phyloP scores from a whole-genome alignment of 352 stramenopile genomes.

The Hyaloperonospora arabidopsidis region DNA sequence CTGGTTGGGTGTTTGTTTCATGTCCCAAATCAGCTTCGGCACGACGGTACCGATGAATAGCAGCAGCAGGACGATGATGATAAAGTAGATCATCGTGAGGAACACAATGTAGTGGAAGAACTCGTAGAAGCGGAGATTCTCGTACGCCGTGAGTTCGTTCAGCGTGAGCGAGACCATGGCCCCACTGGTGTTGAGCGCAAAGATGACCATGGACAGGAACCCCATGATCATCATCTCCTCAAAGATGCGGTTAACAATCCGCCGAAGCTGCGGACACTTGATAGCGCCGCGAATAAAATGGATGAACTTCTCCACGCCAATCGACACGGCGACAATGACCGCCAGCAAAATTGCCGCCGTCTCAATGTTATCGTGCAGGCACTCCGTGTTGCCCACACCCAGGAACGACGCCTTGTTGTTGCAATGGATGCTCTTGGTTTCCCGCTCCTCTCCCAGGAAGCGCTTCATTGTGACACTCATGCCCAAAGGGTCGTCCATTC shows the following conservation, averaged over 20 bases:
- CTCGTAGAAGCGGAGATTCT: constrained; percentile 83
- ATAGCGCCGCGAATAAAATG: constrained; percentile 44
- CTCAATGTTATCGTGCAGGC: constrained; percentile 60
- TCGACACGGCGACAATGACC: constrained; percentile 69
- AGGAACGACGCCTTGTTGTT: constrained; percentile 58
- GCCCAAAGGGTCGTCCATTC: not conserved
- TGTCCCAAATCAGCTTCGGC: constrained; percentile 69
- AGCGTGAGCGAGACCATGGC: constrained; percentile 46
- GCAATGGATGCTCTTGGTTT: constrained; percentile 21
- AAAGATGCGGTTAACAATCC: constrained; percentile 82
- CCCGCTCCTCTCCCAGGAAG: too few species aligned
- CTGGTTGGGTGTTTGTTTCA: constrained; percentile 26
- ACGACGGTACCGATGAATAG: constrained; percentile 80
- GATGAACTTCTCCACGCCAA: constrained; percentile 54
- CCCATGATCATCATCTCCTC: constrained; percentile 86
- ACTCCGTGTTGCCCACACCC: constrained; percentile 74
- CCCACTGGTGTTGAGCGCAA: constrained; percentile 78
- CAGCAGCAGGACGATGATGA: constrained; percentile 75
- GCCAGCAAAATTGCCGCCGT: constrained; percentile 69
- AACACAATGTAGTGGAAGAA: constrained; percentile 89
- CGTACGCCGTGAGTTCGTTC: constrained; percentile 37
- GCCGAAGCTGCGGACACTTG: constrained; percentile 67
- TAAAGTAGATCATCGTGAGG: constrained; percentile 86
- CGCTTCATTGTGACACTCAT: constrained; percentile 2
- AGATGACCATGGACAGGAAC: constrained; percentile 86